These are phyloP conservation scores for Colletotrichum sp. DNA, from an alignment of 2,329 filamentous ascomycete species.

Conservation along the genomic window DNA sequence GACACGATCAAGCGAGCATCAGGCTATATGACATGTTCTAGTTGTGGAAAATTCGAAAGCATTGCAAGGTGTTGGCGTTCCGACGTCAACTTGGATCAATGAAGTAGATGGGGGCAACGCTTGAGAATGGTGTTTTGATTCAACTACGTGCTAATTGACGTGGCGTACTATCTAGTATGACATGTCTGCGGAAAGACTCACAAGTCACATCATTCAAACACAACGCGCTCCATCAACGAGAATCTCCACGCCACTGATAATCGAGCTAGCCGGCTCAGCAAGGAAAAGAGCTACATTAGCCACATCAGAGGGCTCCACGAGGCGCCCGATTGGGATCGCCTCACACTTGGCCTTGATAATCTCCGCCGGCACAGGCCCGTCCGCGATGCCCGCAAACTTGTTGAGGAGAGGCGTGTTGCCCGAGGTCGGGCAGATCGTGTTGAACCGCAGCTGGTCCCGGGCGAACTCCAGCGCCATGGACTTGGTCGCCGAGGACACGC, in stretches of 20 bases:
- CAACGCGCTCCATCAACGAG: not conserved
- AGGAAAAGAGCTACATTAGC: not conserved
- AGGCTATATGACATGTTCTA: fast-evolving
- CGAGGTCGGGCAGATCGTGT: slow-evolving; percentile 2
- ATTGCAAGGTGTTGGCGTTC: fast-evolving
- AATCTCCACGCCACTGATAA: not conserved
- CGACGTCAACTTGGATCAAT: fast-evolving
- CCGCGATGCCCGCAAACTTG: not conserved
- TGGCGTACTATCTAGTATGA: too few species aligned
- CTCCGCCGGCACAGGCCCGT: not conserved
- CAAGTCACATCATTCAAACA: too few species aligned
- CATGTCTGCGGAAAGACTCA: too few species aligned
- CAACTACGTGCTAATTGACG: too few species aligned
- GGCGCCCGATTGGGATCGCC: not conserved
- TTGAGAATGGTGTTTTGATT: too few species aligned
- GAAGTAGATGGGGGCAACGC: fast-evolving
- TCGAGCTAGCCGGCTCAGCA: not conserved
- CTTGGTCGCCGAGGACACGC: not conserved
- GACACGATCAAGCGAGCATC: fast-evolving
- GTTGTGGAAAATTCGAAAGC: too few species aligned
- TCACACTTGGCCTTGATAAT: not conserved
- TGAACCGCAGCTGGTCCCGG: slow-evolving; percentile 6
- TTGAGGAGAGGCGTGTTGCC: slow-evolving; percentile 2
- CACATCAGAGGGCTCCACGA: not conserved
- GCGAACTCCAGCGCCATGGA: slow-evolving; percentile 15